Conservation (phyloP, 306 rosid genomes). For the Mimosa pudica region DNA sequence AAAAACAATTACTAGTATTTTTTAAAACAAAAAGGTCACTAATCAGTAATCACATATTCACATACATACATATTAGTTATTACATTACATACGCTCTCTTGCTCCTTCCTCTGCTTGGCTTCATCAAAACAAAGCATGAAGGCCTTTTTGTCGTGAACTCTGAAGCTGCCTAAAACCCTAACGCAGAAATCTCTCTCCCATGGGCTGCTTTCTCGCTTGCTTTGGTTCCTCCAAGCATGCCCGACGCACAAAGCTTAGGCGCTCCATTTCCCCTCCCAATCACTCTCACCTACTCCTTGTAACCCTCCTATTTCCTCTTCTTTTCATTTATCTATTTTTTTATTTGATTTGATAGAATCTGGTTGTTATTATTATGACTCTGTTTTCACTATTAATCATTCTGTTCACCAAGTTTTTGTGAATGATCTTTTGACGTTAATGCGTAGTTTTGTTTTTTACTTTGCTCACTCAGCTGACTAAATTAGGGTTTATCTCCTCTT, state of each 20-base stretch:
- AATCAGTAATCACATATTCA: too few relatives aligned
- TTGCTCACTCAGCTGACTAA: conserved; percentile 31
- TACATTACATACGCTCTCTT: too few relatives aligned
- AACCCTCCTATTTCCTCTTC: conserved; percentile 15
- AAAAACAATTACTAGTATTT: not conserved
- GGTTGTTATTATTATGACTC: not conserved
- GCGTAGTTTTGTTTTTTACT: not conserved
- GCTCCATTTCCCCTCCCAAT: conserved; percentile 50
- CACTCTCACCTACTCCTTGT: conserved; percentile 43
- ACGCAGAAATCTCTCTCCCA: conserved; percentile 18
- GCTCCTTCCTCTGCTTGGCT: not conserved
- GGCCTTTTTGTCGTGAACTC: conserved; percentile 3
- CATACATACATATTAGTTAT: too few relatives aligned
- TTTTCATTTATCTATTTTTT: conserved; percentile 9
- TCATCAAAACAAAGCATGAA: conserved; percentile 17
- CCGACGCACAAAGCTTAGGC: conserved; percentile 44
- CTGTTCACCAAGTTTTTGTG: not conserved
- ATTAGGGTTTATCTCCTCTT: not conserved
- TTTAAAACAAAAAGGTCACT: too few relatives aligned
- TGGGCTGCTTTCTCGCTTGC: conserved; percentile 84
- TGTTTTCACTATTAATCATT: not conserved
- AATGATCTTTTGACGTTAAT: not conserved
- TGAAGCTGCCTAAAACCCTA: conserved; percentile 24
- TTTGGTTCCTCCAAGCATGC: conserved; percentile 66
- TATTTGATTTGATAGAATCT: not conserved